Evolutionary conservation across 495 filamentous ascomycete species (phyloP), one percentile per base, ranked within the genome.

Genomic region (Bathelium albidoporum): DNA sequence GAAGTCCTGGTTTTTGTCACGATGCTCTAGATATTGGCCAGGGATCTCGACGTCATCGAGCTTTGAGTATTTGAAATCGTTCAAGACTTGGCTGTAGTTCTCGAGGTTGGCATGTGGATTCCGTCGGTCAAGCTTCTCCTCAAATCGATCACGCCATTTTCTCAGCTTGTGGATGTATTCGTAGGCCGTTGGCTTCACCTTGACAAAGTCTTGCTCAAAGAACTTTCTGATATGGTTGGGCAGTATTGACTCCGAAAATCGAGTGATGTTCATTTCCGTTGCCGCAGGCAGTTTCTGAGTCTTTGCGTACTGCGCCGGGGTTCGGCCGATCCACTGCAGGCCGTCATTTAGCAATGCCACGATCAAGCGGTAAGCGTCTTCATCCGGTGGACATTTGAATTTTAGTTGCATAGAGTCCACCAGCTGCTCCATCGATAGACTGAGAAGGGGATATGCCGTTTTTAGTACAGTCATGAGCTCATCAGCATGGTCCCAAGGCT

Each of bases 351-450:
- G 82, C 14, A 99, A 82, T 16, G 95, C 95, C 32, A 96, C 91
- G 62, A 99, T 97, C n/a, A 99, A 80, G 20, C 95, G 85, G 73
- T 97, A 97, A 7, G 95, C 95, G 76, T 99, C 95, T 71, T 99
- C 95, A 68, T 99, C 95, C 0, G 93, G 92, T 31, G 92, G 93
- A 70, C 93, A 97, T 73, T 97, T 97, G 83, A 97, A 97, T 75
- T 97, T 87, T 80, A 96, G 97, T 74, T 89, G 85, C 66, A 97
- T 96, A 75, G 96, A 91, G 71, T 99, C 95, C 32, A 96, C 91
- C 93, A 99, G 97, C 0, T 92, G 95, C 77, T 99, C 95, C 92
- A 99, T 97, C 1, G 94, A 97, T 36, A 97, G 78, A 2, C 94
- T 93, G 64, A 99, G 85, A 43, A 99, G 79, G 22, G 95, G 95